A percentile compares a stretch with the other conserved stretches of the same genome.
phyloP scores from a whole-genome alignment of 495 filamentous ascomycete genomes.

The Articulospora tetracladia region DNA sequence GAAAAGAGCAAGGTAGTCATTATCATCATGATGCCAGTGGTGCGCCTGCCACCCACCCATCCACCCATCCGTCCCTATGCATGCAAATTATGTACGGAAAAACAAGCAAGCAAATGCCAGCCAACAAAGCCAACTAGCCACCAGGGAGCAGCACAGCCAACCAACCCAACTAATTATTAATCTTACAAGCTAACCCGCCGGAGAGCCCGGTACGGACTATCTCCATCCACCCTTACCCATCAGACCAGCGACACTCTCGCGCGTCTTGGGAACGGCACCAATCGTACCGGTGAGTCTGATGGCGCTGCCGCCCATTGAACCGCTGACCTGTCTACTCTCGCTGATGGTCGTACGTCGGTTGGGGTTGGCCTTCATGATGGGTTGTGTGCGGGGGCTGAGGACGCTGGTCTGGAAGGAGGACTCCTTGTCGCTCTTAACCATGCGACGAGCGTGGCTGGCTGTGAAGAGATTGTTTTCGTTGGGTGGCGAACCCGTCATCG shows the following conservation, averaged over 20 bases:
- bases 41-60: no score
- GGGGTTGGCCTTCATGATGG: slow-evolving; percentile 54
- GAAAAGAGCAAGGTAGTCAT: no score
- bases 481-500: slow-evolving; percentile 49
- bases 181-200: no score
- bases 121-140: no score
- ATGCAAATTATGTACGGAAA: no score
- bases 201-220: no score
- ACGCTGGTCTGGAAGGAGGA: slow-evolving; percentile 49
- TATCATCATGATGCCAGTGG: no score
- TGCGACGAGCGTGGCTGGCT: slow-evolving; percentile 63
- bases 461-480: slow-evolving; percentile 61
- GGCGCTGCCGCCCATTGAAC: slow-evolving; percentile 7
- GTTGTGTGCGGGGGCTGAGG: slow-evolving; percentile 60
- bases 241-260: slow-evolving; percentile 22
- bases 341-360: slow-evolving; percentile 23
- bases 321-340: slow-evolving; percentile 18
- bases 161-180: no score
- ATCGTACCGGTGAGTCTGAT: slow-evolving; percentile 16
- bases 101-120: no score
- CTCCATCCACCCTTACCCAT: slow-evolving; percentile 25
- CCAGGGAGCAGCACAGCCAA: no score
- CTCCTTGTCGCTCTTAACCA: slow-evolving; percentile 66
- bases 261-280: slow-evolving; percentile 14
- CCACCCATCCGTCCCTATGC: no score